A percentile compares a stretch with the other conserved stretches of the same genome.
phyloP scores from a whole-genome alignment of 2,329 filamentous ascomycete genomes.

The Zopfia rhizophila region DNA sequence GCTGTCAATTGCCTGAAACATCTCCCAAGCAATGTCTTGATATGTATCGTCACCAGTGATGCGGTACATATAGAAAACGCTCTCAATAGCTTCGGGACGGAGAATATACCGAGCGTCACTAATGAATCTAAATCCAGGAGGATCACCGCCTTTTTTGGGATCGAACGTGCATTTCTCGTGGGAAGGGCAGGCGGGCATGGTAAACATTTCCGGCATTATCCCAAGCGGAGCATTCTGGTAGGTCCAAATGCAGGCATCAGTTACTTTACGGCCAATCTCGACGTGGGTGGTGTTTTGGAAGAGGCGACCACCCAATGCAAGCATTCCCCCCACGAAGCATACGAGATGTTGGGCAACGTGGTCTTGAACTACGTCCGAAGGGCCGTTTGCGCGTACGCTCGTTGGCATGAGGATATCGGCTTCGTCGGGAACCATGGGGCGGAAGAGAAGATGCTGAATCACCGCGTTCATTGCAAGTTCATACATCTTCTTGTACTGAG shows the following conservation, averaged over 20 bases:
- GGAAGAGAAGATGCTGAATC: slow-evolving; percentile 57
- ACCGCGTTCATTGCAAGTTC: slow-evolving; percentile 57
- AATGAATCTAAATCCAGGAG: slow-evolving; percentile 65
- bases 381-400: slow-evolving; percentile 43
- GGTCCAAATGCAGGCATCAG: slow-evolving; percentile 70
- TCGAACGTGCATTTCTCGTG: slow-evolving; percentile 51
- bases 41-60: slow-evolving; percentile 72
- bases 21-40: slow-evolving; percentile 75
- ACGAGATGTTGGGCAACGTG: slow-evolving; percentile 61
- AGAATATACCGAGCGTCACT: slow-evolving; percentile 69
- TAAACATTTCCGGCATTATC: slow-evolving; percentile 68
- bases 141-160: slow-evolving; percentile 52
- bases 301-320: slow-evolving; percentile 71
- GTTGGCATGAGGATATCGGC: slow-evolving; percentile 54
- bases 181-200: slow-evolving; percentile 58
- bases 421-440: slow-evolving; percentile 57
- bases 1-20: slow-evolving; percentile 72
- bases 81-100: slow-evolving; percentile 78
- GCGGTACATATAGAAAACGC: slow-evolving; percentile 78
- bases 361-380: slow-evolving; percentile 29
- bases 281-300: slow-evolving; percentile 64
- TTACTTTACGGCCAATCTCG: slow-evolving; percentile 63
- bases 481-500: slow-evolving; percentile 63
- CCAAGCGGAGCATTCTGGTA: slow-evolving; percentile 66
- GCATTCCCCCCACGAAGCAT: slow-evolving; percentile 76